Evolutionary conservation across 2,329 filamentous ascomycete species (phyloP).

Genomic region (Graphilbum fragrans): DNA sequence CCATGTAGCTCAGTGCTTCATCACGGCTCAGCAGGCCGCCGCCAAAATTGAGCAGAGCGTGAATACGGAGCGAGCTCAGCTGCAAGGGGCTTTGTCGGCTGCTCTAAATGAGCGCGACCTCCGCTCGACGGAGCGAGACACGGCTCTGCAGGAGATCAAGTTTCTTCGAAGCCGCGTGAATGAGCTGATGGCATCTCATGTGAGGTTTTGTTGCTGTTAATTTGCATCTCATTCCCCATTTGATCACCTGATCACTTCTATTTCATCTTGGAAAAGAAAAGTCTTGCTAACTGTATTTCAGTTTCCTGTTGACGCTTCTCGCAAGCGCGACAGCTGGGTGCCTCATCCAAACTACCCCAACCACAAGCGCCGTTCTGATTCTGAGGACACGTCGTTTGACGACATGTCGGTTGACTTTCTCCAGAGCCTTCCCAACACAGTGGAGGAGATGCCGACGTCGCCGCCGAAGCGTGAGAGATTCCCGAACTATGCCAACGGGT

Average conservation of each 20-base stretch:
- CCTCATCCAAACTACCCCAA: background rate
- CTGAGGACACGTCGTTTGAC: background rate
- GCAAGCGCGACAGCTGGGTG: background rate
- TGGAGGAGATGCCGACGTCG: constrained; percentile 9
- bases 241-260: background rate
- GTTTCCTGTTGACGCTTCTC: background rate
- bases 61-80: constrained; percentile 8
- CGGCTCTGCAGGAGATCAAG: constrained; percentile 6
- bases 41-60: constrained; percentile 7
- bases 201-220: background rate
- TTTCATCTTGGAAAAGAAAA: background rate
- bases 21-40: constrained; percentile 9
- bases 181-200: background rate
- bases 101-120: constrained; percentile 9
- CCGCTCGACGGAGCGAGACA: background rate
- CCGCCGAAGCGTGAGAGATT: background rate
- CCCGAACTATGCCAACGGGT: background rate
- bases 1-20: constrained; percentile 10
- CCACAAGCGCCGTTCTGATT: background rate
- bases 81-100: constrained; percentile 5
- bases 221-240: background rate
- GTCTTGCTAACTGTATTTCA: background rate
- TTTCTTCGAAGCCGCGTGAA: constrained; percentile 4
- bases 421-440: constrained; percentile 1
- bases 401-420: constrained; percentile 1